Conservation (phyloP, 1,284 basidiomycete genomes). For the Volvariella volvacea region DNA sequence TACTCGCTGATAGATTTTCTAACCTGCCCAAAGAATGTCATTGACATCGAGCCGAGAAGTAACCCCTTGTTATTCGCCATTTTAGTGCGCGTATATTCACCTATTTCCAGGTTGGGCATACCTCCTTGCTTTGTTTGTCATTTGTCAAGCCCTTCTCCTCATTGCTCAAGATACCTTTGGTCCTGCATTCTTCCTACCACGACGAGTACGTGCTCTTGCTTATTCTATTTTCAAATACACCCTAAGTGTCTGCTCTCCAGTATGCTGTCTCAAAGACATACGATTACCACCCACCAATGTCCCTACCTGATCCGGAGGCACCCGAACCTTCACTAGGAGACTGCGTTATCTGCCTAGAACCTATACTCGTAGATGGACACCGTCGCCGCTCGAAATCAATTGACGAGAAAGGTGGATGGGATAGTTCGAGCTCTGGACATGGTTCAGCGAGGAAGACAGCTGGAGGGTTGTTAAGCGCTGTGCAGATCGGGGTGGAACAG, state of each 20-base stretch:
- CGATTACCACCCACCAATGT: slow-evolving; percentile 80
- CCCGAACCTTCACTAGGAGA: slow-evolving; percentile 71
- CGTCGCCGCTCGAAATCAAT: slow-evolving; percentile 22
- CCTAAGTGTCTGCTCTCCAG: slow-evolving; percentile 28
- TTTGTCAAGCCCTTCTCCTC: slow-evolving; percentile 59
- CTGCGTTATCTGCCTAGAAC: slow-evolving; percentile 89
- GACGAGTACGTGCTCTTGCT: slow-evolving; percentile 41
- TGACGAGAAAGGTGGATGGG: slow-evolving; percentile 19
- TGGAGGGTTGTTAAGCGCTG: slow-evolving; percentile 31
- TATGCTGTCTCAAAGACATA: slow-evolving; percentile 59
- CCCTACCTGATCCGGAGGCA: slow-evolving; percentile 64
- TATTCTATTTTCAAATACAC: slow-evolving; percentile 2
- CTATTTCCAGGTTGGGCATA: slow-evolving; percentile 56
- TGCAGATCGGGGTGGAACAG: slow-evolving; percentile 37
- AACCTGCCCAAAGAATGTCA: slow-evolving; percentile 77
- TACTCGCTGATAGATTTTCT: slow-evolving; percentile 56
- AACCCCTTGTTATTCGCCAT: slow-evolving; percentile 16
- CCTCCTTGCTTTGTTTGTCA: slow-evolving; percentile 54
- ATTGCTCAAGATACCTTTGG: slow-evolving; percentile 74
- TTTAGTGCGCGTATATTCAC: slow-evolving; percentile 2
- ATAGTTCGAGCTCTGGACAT: slow-evolving; percentile 12
- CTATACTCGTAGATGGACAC: slow-evolving; percentile 54
- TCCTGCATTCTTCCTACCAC: slow-evolving; percentile 77
- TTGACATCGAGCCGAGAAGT: slow-evolving; percentile 72
- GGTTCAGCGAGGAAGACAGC: slow-evolving; percentile 11